Evolutionary conservation across 2,329 filamentous ascomycete genomes (phyloP), one percentile per base, ranked within the genome.

Genomic region (Neofusicoccum sp.): DNA sequence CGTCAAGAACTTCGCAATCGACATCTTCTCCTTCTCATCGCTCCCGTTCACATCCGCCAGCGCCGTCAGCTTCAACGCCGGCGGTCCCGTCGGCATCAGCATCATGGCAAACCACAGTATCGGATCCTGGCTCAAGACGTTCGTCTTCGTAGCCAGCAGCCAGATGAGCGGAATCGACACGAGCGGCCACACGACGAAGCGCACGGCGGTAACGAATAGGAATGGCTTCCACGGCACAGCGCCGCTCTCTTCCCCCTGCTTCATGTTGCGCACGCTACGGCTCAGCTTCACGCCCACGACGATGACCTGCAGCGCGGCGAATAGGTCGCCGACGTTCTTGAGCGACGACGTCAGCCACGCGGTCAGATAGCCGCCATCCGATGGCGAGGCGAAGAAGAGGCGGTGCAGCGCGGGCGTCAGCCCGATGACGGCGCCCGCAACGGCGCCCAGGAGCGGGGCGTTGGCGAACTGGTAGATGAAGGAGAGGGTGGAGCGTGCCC

Each of bases 71-170:
- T 82, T 81, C 78, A 84, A 76, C 0, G 82, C 81, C 1, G 82
- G 80, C 20, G 82, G 83, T 0, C 83, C 82, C 0, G 78, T 77
- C 0, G 83, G 82, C 79, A 84, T 84, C 30, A 85, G 67, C 83
- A 86, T 86, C 80, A 86, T 79, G 3, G 74, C 78, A 66, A 89
- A 89, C 85, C 85, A 89, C 33, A 89, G 71, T 64, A 89, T 83
- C 0, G 86, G 86, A 67, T 89, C 87, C 3, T 76, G 66, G 5
- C 48, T 51, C 2, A 89, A 67, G 2, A 84, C 40, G 0, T 66
- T 64, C 0, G 85, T 87, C 58, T 77, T 79, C 1, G 76, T 79
- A 0, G 83, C 84, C 6, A 89, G 67, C 0, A 71, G 65, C 65
- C 83, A 88, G 6, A 89, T 79, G 2, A 83, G 34, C 0, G 75